A percentile compares a stretch with the other conserved stretches of the same genome.
Conservation (phyloP, 495 filamentous ascomycete genomes). For the Aspergillus biplanus region DNA sequence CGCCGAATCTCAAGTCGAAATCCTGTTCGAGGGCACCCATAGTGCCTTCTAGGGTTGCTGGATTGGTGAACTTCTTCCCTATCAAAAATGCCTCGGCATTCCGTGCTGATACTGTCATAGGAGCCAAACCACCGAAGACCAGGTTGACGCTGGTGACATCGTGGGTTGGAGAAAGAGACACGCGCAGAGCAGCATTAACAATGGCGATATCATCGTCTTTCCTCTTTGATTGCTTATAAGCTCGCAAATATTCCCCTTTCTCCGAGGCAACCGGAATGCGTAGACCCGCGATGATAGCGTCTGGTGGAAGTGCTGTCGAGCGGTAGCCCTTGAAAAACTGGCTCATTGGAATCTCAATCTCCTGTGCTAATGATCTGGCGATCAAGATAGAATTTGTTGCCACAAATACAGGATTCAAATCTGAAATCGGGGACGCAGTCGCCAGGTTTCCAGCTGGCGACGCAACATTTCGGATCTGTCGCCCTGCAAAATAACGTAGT, state of each 20-base stretch:
- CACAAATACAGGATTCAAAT: conserved; percentile 93
- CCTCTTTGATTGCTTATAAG: conserved; percentile 94
- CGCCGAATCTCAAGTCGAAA: conserved; percentile 82
- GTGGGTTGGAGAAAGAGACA: conserved; percentile 66
- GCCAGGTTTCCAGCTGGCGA: conserved; percentile 95
- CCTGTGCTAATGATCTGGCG: conserved; percentile 70
- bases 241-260: conserved; percentile 58
- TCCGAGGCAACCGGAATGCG: conserved; percentile 77
- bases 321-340: conserved; percentile 93
- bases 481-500: conserved; percentile 86
- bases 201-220: conserved; percentile 98
- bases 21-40: conserved; percentile 88
- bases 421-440: conserved; percentile 94
- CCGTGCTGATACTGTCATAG: conserved; percentile 81
- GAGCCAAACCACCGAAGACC: conserved; percentile 90
- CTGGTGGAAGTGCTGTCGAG: conserved; percentile 75
- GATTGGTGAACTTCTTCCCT: conserved; percentile 80
- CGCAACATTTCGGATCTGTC: conserved; percentile 95
- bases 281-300: conserved; percentile 84
- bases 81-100: conserved; percentile 68
- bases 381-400: conserved; percentile 80
- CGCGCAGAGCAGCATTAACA: conserved; percentile 79
- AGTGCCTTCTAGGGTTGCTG: conserved; percentile 78
- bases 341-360: conserved; percentile 84
- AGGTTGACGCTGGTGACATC: conserved; percentile 72